Evolutionary conservation across 192 early-diverging fungal genomes (phyloP).

Genomic region (Dimargaris xerosporica): DNA sequence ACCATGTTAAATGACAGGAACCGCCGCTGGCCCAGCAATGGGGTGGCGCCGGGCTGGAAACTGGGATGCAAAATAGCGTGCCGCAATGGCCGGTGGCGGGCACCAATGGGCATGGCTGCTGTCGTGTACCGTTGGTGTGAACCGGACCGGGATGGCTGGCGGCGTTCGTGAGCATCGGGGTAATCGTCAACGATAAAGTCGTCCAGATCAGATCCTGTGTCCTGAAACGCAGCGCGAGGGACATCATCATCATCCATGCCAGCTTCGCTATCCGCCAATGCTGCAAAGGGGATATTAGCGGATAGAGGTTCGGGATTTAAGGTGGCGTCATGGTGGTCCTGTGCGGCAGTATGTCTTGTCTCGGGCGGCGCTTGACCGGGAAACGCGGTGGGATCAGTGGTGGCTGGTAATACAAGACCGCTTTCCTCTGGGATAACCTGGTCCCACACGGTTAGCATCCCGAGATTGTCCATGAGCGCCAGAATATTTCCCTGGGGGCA

Average conservation of each 20-base stretch:
- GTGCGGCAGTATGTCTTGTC: too few species aligned
- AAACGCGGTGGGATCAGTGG: neutral
- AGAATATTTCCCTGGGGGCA: conserved; percentile 46
- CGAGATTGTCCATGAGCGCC: conserved; percentile 36
- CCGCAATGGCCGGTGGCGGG: conserved; percentile 9
- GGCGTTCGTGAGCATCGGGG: conserved; percentile 43
- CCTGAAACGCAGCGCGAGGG: conserved; percentile 14
- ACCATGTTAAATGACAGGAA: conserved; percentile 76
- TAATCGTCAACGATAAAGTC: conserved; percentile 89
- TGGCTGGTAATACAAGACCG: conserved; percentile 22
- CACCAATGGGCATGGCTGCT: conserved; percentile 6
- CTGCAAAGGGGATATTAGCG: neutral
- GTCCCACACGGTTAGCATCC: conserved; percentile 41
- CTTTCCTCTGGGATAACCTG: conserved; percentile 31
- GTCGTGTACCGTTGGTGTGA: neutral
- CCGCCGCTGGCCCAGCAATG: conserved; percentile 31
- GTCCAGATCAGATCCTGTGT: conserved; percentile 41
- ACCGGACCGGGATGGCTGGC: conserved; percentile 13
- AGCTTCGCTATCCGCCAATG: neutral
- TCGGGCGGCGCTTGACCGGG: neutral
- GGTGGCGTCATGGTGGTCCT: neutral
- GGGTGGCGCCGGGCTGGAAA: conserved; percentile 81
- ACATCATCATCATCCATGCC: neutral
- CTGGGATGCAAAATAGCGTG: conserved; percentile 27
- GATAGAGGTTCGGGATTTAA: neutral